Percentiles rank a stretch among this genome's conserved stretches.
Conservation (phyloP, 345 rosid species). For the Ceriops decandra region DNA sequence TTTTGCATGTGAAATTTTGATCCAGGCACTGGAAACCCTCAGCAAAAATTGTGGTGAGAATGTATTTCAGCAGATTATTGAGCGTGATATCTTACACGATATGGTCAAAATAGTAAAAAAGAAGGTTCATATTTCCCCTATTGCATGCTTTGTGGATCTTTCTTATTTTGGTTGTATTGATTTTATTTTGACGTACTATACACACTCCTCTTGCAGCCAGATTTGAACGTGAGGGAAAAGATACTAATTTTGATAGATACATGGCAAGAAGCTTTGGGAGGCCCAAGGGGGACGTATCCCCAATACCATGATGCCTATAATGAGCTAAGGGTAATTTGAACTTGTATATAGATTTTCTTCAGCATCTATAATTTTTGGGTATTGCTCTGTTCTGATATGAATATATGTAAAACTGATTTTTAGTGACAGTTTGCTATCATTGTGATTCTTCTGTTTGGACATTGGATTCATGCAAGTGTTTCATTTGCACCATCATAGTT, state of each 20-base stretch:
- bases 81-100: constrained; percentile 87
- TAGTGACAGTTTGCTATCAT: no score
- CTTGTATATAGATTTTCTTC: not conserved
- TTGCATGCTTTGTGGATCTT: constrained; percentile 7
- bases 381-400: no score
- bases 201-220: constrained; percentile 60
- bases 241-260: constrained; percentile 63
- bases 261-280: constrained; percentile 89
- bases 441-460: no score
- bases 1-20: constrained; percentile 18
- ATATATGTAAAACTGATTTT: no score
- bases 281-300: constrained; percentile 74
- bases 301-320: constrained; percentile 81
- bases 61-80: constrained; percentile 78
- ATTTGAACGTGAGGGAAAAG: constrained; percentile 86
- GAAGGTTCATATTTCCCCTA: constrained; percentile 52
- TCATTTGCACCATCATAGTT: not conserved
- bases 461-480: not conserved
- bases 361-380: no score
- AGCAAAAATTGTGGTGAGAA: constrained; percentile 93
- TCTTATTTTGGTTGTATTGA: constrained; percentile 9
- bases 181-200: not conserved
- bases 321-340: constrained; percentile 67
- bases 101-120: constrained; percentile 98
- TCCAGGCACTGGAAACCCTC: constrained; percentile 83